Percentiles rank a stretch among this genome's conserved stretches.
Conservation (phyloP, 139 green algal genomes). For the Volvox africanus region DNA sequence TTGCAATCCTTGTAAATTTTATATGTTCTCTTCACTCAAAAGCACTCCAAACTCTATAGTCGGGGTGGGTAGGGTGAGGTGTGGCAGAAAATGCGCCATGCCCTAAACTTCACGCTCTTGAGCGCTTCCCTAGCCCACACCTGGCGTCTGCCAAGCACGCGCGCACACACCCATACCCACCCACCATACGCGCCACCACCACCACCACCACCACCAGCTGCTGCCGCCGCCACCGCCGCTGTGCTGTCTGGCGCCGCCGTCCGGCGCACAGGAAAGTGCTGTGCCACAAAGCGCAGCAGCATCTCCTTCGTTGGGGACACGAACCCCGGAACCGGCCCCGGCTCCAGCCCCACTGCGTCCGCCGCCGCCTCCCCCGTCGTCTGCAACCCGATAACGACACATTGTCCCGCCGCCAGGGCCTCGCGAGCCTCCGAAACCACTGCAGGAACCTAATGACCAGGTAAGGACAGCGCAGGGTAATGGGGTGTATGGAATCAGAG, state of each 20-base stretch:
- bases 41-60: too few relatives aligned
- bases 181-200: constrained; percentile 23
- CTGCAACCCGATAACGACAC: constrained; percentile 89
- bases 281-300: constrained; percentile 63
- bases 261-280: constrained; percentile 40
- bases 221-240: not conserved
- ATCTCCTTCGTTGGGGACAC: constrained; percentile 84
- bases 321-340: constrained; percentile 71
- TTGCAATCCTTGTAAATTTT: too few relatives aligned
- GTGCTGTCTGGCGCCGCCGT: not conserved
- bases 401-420: constrained; percentile 69
- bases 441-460: constrained; percentile 66
- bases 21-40: too few relatives aligned
- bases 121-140: too few relatives aligned
- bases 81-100: too few relatives aligned
- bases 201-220: not conserved
- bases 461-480: too few relatives aligned
- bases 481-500: too few relatives aligned
- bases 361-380: constrained; percentile 70
- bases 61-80: too few relatives aligned
- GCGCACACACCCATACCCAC: not conserved
- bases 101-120: too few relatives aligned
- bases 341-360: constrained; percentile 62
- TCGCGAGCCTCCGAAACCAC: constrained; percentile 77
- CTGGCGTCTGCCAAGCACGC: too few relatives aligned